Evolutionary conservation across 805 yeast genomes (phyloP), one percentile per base, ranked within the genome.

Genomic region (Peterozyma xylosa): DNA sequence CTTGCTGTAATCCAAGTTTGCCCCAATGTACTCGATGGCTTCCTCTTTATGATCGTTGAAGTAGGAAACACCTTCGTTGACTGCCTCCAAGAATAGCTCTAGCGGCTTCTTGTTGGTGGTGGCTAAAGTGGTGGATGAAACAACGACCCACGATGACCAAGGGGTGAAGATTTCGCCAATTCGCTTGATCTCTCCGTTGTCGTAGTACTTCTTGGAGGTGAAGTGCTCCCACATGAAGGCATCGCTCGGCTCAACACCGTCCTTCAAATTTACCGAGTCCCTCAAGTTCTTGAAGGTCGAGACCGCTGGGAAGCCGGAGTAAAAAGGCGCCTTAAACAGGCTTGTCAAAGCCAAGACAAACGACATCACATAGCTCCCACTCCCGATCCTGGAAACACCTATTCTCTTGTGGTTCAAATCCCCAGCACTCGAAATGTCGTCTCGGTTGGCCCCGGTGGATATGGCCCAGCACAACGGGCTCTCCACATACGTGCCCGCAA

Each of bases 161-260:
- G 97, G 97, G 0, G 97, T 89, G 63, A 84, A 86, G 45, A 89
- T 88, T 51, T 85, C 86, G 13, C 96, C 97, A 48, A 89, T 80
- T 52, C 76, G 69, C 63, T 84, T 86, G 63, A 90, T 81, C 54
- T 88, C 96, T 16, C 77, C 74, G 44, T 66, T 73, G 55, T 86
- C 96, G 60, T 85, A 87, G 66, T 86, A 89, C 58, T 77, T 78
- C 58, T 89, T 89, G 32, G 90, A 79, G 1, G 97, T 89, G 68
- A 89, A 89, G 62, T 85, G 75, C 57, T 89, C 97, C 97, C 97
- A 89, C 96, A 90, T 85, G 62, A 89, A 89, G 2, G 91, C 95
- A 57, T 89, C 96, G 33, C 82, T 70, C 16, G 70, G 58, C 30
- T 60, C 62, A 17, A 72, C 68, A 3, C 59, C 67, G 11, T 62